Evolutionary conservation across 495 filamentous ascomycete species (phyloP), one percentile per base, ranked within the genome.

Genomic region (Penicillium manginii): DNA sequence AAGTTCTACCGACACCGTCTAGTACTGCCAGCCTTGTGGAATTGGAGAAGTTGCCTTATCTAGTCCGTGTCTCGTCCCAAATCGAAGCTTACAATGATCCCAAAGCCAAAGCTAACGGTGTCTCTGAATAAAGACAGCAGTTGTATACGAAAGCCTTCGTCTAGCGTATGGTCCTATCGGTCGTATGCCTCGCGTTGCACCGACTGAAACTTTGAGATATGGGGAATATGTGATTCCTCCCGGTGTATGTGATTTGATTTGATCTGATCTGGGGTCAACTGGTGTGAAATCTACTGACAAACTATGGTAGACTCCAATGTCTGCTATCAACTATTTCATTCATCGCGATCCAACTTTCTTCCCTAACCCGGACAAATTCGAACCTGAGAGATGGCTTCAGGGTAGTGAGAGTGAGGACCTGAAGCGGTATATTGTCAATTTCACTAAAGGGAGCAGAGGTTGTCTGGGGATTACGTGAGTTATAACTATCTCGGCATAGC

Each of bases 11-110:
- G 2, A 62, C 59, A n/a, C 59, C 46, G 6, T 46, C 43, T 12
- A 51, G 51, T 10, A 23, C 39, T 2, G 33, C 33, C 3, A 37
- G 48, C 11, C 63, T 58, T 55, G 14, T 56, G 2, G 58, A 75
- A 48, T 65, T 85, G 14, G 78, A 84, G 46, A 46, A 65, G 3
- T 65, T 83, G 0, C 77, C 81, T 2, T 83, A 82, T 59, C 58
- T 85, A 49, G 72, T 75, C 50, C 32, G 50, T 60, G 26, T 10
- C 35, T 33, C 18, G 12, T 50, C 15, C n/a, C 32, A 37, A n/a
- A n/a, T n/a, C n/a, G n/a, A n/a, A 37, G 15, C 35, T 37, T 37
- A 2, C 35, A 10, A 10, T 37, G 35, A 37, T 37, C 35, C n/a
- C n/a, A n/a, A n/a, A n/a, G n/a, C n/a, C 15, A 37, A 37, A 37